phyloP scores from a whole-genome alignment of 208 protist species.

The Trypanosoma rangeli region DNA sequence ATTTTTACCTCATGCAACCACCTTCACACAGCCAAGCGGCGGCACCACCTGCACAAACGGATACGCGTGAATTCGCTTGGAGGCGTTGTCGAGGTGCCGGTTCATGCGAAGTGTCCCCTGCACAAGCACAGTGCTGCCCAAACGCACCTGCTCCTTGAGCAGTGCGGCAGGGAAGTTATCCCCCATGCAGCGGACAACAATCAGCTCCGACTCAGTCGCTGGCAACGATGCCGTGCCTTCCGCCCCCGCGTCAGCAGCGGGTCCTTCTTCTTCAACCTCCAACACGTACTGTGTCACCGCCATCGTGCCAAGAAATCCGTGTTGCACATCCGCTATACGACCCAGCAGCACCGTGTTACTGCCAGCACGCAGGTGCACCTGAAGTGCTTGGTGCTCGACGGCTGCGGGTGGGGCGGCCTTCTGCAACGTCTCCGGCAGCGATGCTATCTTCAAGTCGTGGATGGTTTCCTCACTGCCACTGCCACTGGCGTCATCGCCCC shows the following conservation, averaged over 20 bases:
- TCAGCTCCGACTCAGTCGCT: constrained; percentile 53
- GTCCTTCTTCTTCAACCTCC: constrained; percentile 21
- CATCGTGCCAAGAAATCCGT: constrained; percentile 52
- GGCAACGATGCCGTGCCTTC: background rate
- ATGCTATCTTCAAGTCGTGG: background rate
- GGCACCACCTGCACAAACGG: constrained; percentile 79
- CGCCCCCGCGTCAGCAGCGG: background rate
- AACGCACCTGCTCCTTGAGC: constrained; percentile 45
- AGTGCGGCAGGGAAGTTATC: constrained; percentile 45
- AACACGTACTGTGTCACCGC: constrained; percentile 73
- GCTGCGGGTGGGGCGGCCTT: constrained; percentile 17
- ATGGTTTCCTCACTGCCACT: background rate
- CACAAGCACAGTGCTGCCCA: constrained; percentile 56
- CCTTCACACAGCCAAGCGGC: constrained; percentile 60
- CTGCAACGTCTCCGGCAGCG: constrained; percentile 22
- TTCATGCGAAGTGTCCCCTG: constrained; percentile 74
- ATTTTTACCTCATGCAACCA: constrained; percentile 25
- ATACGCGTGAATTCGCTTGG: constrained; percentile 72
- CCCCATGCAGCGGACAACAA: constrained; percentile 73
- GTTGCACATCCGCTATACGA: constrained; percentile 66
- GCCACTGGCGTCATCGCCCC: constrained; percentile 6
- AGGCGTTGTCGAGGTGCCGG: constrained; percentile 59
- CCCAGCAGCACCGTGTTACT: constrained; percentile 67
- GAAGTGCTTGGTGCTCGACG: constrained; percentile 27
- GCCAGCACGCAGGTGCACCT: constrained; percentile 56